Evolutionary conservation across 176 grass and related monocot genomes (phyloP).

Genomic region (Bothriochloa decipiens): DNA sequence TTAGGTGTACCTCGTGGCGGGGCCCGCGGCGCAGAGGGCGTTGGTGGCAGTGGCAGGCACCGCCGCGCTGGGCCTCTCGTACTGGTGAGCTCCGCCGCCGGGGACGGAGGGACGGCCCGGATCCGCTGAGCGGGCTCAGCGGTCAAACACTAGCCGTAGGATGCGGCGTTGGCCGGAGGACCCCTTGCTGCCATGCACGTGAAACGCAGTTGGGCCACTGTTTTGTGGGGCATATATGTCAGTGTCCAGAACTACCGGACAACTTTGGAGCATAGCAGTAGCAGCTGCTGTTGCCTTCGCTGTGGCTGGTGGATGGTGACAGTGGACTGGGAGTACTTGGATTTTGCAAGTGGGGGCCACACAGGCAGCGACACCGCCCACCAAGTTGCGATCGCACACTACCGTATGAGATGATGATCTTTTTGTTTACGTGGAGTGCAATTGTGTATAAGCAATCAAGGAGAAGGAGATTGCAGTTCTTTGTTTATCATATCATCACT

Average conservation of each 20-base stretch:
- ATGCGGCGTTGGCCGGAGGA: not conserved
- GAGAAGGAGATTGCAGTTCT: not conserved
- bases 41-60: constrained; percentile 8
- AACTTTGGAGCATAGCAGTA: not conserved
- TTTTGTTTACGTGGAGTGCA: constrained; percentile 38
- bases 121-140: constrained; percentile 11
- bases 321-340: not conserved
- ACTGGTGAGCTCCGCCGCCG: not conserved
- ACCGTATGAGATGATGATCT: not conserved
- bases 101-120: not conserved
- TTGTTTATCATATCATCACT: constrained; percentile 30
- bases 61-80: constrained; percentile 1
- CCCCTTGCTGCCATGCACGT: not conserved
- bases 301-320: constrained; percentile 16
- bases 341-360: not conserved
- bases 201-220: constrained; percentile 22
- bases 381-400: constrained; percentile 10
- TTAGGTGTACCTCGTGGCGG: constrained; percentile 43
- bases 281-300: not conserved
- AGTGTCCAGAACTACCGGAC: not conserved
- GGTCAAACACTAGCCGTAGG: not conserved
- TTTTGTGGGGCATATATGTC: not conserved
- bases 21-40: constrained; percentile 9
- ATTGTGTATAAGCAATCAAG: constrained; percentile 34
- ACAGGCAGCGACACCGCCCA: not conserved